Evolutionary conservation across 1,284 basidiomycete species (phyloP).

Genomic region (Acaromyces ingoldii): DNA sequence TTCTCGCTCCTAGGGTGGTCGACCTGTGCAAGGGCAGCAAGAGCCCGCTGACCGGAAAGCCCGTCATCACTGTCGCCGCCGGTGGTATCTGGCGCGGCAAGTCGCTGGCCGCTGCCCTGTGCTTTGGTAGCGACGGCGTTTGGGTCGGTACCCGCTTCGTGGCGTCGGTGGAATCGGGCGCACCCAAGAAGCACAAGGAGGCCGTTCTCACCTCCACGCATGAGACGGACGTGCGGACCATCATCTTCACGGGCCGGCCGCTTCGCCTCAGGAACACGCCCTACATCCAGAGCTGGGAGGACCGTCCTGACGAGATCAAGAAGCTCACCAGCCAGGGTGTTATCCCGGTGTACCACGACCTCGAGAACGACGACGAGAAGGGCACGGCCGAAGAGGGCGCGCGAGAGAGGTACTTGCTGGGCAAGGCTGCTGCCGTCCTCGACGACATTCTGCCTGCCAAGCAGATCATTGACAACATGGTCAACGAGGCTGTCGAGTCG

Average conservation of each 20-base stretch:
- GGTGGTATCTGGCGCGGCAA: constrained; percentile 42
- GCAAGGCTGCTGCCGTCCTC: constrained; percentile 58
- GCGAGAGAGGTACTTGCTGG: constrained; percentile 34
- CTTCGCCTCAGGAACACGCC: constrained; percentile 56
- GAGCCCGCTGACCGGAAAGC: constrained; percentile 39
- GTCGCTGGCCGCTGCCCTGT: constrained; percentile 36
- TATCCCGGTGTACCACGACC: constrained; percentile 41
- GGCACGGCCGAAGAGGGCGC: constrained; percentile 31
- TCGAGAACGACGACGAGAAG: constrained; percentile 42
- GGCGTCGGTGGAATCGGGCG: constrained; percentile 55
- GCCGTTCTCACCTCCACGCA: constrained; percentile 41
- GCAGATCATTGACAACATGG: constrained; percentile 42
- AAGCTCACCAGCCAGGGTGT: constrained; percentile 37
- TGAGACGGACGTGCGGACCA: constrained; percentile 41
- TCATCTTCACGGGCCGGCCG: constrained; percentile 64
- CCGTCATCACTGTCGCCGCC: constrained; percentile 37
- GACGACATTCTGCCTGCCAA: constrained; percentile 41
- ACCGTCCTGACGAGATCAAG: constrained; percentile 45
- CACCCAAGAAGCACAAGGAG: constrained; percentile 44
- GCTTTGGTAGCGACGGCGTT: constrained; percentile 37
- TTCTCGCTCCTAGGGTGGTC: constrained; percentile 38
- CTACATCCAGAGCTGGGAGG: constrained; percentile 40
- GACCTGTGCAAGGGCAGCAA: constrained; percentile 38
- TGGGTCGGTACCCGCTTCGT: constrained; percentile 75
- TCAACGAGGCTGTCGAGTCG: constrained; percentile 32